Conservation (phyloP, 768 basidiomycete genomes). For the Dictyophora rubrovolvata region DNA sequence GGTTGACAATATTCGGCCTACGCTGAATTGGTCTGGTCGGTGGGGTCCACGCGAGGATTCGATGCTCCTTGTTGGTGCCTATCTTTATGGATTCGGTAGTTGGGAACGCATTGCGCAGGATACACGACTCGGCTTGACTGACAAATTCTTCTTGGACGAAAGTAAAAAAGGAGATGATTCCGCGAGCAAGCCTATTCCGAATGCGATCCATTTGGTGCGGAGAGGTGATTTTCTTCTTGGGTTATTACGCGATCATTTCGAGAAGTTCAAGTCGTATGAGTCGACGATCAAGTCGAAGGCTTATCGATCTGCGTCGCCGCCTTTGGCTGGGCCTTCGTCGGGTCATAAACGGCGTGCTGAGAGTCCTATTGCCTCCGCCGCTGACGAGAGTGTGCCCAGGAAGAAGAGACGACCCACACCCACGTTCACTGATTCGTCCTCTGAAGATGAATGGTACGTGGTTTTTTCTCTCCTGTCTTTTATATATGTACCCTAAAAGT, state of each 20-base stretch:
- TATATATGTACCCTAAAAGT: background rate
- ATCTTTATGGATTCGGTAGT: conserved; percentile 86
- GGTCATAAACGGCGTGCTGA: conserved; percentile 72
- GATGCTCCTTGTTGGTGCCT: conserved; percentile 90
- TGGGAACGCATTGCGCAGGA: conserved; percentile 97
- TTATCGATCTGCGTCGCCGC: conserved; percentile 66
- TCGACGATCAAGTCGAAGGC: conserved; percentile 64
- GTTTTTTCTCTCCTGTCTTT: too few species aligned
- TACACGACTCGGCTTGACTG: conserved; percentile 65
- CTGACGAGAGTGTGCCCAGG: conserved; percentile 52
- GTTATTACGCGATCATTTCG: conserved; percentile 77
- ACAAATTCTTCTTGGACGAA: conserved; percentile 97
- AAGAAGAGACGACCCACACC: conserved; percentile 90
- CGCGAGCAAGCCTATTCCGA: conserved; percentile 82
- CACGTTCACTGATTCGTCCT: conserved; percentile 90
- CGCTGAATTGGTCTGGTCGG: conserved; percentile 91
- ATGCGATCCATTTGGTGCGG: conserved; percentile 95
- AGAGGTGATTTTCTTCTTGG: conserved; percentile 89
- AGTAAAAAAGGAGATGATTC: conserved; percentile 89
- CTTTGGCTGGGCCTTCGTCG: conserved; percentile 42
- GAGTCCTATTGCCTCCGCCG: conserved; percentile 75
- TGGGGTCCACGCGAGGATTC: conserved; percentile 92
- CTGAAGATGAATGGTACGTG: conserved; percentile 82
- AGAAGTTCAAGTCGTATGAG: conserved; percentile 85
- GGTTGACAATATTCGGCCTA: conserved; percentile 86